Conservation (phyloP, 495 filamentous ascomycete genomes). For the Pyronema domesticum region DNA sequence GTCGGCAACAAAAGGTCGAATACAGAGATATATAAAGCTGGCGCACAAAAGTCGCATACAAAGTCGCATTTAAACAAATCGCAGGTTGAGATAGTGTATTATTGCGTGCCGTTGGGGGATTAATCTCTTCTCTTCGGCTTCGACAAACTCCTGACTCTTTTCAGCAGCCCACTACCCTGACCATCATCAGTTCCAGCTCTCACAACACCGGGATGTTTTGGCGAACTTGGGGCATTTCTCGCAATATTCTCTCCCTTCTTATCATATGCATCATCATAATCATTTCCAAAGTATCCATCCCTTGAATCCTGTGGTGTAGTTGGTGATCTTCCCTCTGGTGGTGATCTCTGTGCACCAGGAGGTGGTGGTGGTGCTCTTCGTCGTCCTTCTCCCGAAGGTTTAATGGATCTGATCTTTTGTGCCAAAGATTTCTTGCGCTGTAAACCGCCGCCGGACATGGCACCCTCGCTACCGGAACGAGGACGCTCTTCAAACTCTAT, state of each 20-base stretch:
- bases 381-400: constrained; percentile 32
- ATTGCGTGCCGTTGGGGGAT: no score
- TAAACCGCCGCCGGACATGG: constrained; percentile 53
- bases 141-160: constrained; percentile 23
- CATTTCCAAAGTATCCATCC: constrained; percentile 48
- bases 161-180: constrained; percentile 18
- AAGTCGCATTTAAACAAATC: no score
- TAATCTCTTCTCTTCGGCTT: constrained; percentile 23
- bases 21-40: no score
- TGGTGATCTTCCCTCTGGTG: constrained; percentile 27
- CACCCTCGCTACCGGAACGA: constrained; percentile 15
- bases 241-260: constrained; percentile 46
- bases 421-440: constrained; percentile 85
- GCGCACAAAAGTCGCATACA: no score
- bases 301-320: constrained; percentile 23
- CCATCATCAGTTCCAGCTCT: constrained; percentile 10
- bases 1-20: no score
- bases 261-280: constrained; percentile 59
- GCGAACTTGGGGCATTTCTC: constrained; percentile 25
- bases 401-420: constrained; percentile 58
- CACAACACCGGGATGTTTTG: constrained; percentile 7
- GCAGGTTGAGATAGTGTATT: no score
- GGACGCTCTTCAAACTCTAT: constrained; percentile 17
- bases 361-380: constrained; percentile 18
- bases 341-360: constrained; percentile 24